Percentiles rank a stretch among this genome's conserved stretches.
phyloP scores from a whole-genome alignment of 2,329 filamentous ascomycete genomes.

The Chalaropsis ovoidea region DNA sequence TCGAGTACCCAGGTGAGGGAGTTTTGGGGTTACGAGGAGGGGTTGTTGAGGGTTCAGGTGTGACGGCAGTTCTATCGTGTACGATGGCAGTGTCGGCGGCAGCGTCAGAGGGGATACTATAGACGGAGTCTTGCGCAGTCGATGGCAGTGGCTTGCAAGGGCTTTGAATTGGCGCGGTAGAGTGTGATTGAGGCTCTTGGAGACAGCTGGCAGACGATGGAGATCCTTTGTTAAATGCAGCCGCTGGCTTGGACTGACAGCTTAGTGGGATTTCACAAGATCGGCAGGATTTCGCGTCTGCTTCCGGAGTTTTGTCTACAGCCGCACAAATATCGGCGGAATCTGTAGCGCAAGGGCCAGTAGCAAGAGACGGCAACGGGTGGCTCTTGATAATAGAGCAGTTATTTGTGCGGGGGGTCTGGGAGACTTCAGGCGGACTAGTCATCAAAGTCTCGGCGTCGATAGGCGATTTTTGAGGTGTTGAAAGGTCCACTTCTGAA shows the following conservation, averaged over 20 bases:
- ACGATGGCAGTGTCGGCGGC: not conserved
- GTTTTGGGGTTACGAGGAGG: constrained; percentile 12
- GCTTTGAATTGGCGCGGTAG: not conserved
- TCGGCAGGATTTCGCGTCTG: not conserved
- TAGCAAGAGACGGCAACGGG: no score
- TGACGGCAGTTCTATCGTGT: not conserved
- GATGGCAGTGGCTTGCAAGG: not conserved
- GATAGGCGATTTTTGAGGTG: constrained; percentile 4
- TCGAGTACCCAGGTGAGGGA: not conserved
- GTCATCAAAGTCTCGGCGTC: not conserved
- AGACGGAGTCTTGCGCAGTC: not conserved
- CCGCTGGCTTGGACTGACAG: not conserved
- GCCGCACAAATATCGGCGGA: not conserved
- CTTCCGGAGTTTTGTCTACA: constrained; percentile 4
- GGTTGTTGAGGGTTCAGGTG: constrained; percentile 6
- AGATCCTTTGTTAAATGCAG: not conserved
- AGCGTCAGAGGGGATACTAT: not conserved
- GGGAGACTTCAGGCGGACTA: constrained; percentile 8
- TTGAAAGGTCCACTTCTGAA: not conserved
- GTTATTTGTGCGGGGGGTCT: not conserved
- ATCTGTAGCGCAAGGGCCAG: not conserved
- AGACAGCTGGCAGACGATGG: not conserved
- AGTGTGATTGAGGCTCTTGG: not conserved
- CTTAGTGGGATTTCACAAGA: not conserved
- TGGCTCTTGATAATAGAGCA: not conserved